Evolutionary conservation across 2,329 filamentous ascomycete species (phyloP), one percentile per base, ranked within the genome.

Genomic region (Cladosporium sp.): DNA sequence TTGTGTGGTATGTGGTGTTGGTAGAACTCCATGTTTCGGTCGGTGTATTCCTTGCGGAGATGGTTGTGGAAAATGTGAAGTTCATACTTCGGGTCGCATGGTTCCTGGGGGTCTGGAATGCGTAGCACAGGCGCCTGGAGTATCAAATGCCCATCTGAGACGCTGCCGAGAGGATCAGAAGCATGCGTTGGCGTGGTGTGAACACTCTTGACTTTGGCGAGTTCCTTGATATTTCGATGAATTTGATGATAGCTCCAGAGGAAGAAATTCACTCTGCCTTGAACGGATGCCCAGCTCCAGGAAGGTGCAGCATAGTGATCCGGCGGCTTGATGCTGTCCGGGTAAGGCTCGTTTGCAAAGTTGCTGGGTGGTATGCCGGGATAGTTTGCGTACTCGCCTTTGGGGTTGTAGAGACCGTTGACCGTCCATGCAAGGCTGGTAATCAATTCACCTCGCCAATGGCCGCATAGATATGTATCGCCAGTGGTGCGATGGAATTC

Each of bases 201-300:
- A 15, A 52, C 22, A 16, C 30, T 25, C 2, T 36, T 18, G 18
- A 52, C 15, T 42, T 35, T 49, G 4, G 50, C 50, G 1, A 29
- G 15, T 15, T 42, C 36, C n/a, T 22, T 27, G 40, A 27, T 38
- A 29, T 33, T 15, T 15, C 13, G 27, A 11, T 27, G 16, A 15
- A 11, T 15, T 29, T 29, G 39, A n/a, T 42, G 22, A 42, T 30
- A 25, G 25, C 25, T 42, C 25, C 3, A 29, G 13, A n/a, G 39
- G 20, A 4, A 27, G 15, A 42, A 42, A n/a, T 13, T 16, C 20
- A 42, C 29, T 7, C 22, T 38, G 33, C 29, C 27, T 25, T 43
- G 18, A 22, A 50, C 42, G 19, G 51, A 53, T 7, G 51, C 51
- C 51, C 47, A 53, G 13, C 41, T 47, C 51, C 51, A 53, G 2